Percentiles rank a stretch among this genome's conserved stretches.
Conservation (phyloP, 257 asterid genomes). For the Petunia secreta region DNA sequence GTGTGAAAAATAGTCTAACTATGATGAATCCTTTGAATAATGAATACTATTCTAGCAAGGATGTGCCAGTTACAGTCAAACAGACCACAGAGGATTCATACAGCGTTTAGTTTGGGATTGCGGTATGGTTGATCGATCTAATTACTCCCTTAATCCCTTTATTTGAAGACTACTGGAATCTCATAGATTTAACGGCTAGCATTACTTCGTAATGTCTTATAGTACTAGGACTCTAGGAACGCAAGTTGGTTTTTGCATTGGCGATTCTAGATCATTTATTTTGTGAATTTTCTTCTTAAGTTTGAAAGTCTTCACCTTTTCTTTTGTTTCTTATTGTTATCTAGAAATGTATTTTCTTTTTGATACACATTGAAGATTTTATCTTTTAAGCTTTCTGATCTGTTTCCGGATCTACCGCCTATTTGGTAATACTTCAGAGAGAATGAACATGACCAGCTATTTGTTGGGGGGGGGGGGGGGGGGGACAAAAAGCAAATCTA, state of each 20-base stretch:
- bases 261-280: not conserved
- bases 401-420: not conserved
- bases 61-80: not conserved
- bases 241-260: not conserved
- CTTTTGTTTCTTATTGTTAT: not conserved
- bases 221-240: not conserved
- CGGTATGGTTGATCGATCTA: not conserved
- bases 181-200: not conserved
- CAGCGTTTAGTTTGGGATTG: not conserved
- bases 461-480: not conserved
- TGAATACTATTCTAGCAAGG: not conserved
- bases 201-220: not conserved
- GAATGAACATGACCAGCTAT: not conserved
- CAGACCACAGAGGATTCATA: not conserved
- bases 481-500: not conserved
- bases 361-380: not conserved
- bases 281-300: not conserved
- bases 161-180: not conserved
- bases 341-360: not conserved
- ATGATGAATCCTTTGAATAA: not conserved
- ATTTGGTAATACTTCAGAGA: not conserved
- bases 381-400: conserved; percentile 1
- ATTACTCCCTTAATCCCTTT: not conserved
- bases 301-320: not conserved
- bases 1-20: not conserved